Percentiles rank a stretch among this genome's conserved stretches.
Conservation (phyloP, 176 grass and related monocot genomes). For the Miscanthus lutarioriparius region DNA sequence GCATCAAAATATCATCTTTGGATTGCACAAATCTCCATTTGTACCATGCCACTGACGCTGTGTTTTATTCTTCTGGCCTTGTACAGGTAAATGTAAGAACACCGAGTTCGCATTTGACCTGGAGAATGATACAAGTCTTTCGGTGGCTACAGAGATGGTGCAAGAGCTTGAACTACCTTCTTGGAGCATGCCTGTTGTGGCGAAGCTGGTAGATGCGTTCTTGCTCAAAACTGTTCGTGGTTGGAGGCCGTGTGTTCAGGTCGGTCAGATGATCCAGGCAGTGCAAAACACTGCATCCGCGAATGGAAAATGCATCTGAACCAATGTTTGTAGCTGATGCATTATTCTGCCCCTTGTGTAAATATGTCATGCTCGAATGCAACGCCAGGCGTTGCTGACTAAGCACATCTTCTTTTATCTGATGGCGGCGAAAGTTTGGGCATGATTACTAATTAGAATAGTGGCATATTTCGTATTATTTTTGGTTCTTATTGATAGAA, state of each 20-base stretch:
- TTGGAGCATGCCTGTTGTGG: not conserved
- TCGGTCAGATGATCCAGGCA: constrained; percentile 29
- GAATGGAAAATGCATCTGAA: constrained; percentile 1
- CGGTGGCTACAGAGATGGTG: constrained; percentile 20
- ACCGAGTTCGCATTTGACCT: constrained; percentile 20
- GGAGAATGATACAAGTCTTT: constrained; percentile 21
- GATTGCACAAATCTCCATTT: not conserved
- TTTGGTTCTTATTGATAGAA: not conserved
- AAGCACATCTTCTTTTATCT: constrained; percentile 13
- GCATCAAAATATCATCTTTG: not conserved
- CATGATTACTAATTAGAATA: not conserved
- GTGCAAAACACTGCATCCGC: not conserved
- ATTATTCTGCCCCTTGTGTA: not conserved
- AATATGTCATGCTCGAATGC: not conserved
- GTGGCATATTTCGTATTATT: not conserved
- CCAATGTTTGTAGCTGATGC: not conserved
- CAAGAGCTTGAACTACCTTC: constrained; percentile 6
- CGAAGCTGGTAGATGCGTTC: constrained; percentile 1
- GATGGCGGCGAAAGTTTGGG: not conserved
- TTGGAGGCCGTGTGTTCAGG: constrained; percentile 23
- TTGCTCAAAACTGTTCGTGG: constrained; percentile 6
- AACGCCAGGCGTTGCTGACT: not conserved
- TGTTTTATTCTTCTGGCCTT: not conserved
- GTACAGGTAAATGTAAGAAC: constrained; percentile 9
- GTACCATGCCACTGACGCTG: not conserved